A percentile compares a stretch with the other conserved stretches of the same genome.
These are phyloP conservation scores for Globisporangium paddicum DNA, from an alignment of 352 stramenopile genomes.

Conservation along the genomic window DNA sequence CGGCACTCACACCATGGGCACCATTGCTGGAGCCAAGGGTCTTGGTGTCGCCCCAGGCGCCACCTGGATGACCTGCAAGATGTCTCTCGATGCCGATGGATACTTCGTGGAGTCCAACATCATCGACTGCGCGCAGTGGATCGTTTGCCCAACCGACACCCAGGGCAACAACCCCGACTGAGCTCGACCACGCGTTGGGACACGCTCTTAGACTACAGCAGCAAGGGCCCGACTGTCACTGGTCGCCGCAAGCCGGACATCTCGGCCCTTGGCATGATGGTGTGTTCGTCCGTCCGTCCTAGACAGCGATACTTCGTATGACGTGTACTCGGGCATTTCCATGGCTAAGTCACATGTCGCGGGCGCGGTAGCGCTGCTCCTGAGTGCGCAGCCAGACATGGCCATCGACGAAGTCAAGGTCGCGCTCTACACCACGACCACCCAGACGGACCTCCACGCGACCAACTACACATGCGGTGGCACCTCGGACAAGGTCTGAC, in stretches of 20 bases:
- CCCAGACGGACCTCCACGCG: not conserved
- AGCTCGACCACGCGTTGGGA: too few species aligned
- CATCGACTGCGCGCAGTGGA: conserved; percentile 20
- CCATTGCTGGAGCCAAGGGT: conserved; percentile 5
- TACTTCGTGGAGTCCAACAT: conserved; percentile 12
- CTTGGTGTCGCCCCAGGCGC: too few species aligned
- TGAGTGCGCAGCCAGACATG: conserved; percentile 14
- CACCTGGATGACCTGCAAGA: conserved; percentile 24
- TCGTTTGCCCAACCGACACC: conserved; percentile 21
- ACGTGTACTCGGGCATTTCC: not conserved
- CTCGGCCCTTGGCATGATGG: conserved; percentile 23
- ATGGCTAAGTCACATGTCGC: conserved; percentile 22
- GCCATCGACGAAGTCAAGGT: conserved; percentile 6
- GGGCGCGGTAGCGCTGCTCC: conserved; percentile 15
- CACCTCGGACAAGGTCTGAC: conserved; percentile 18
- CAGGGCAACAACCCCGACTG: conserved; percentile 16
- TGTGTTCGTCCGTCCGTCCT: too few species aligned
- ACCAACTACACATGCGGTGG: conserved; percentile 21
- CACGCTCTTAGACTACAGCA: too few species aligned
- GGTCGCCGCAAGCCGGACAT: conserved; percentile 24
- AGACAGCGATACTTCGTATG: not conserved
- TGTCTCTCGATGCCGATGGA: not conserved
- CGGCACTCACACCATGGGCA: too few species aligned
- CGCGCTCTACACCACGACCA: conserved; percentile 8
- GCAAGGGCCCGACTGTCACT: conserved; percentile 12